These are phyloP conservation scores for Macadamia integrifolia DNA, from an alignment of 164 flowering plant species.

Conservation along the genomic window DNA sequence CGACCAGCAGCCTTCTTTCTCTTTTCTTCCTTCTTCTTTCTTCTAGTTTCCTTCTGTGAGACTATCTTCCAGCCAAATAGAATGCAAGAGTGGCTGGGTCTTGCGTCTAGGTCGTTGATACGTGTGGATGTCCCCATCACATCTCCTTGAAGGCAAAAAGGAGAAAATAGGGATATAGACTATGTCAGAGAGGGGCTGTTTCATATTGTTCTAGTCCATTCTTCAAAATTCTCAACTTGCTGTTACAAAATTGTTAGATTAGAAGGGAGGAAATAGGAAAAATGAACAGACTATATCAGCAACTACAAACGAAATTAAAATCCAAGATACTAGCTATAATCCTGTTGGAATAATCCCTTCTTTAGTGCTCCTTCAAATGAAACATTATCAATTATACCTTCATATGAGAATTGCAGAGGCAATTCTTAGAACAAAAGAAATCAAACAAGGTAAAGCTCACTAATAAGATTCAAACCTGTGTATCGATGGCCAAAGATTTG, in stretches of 20 bases:
- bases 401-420: conserved; percentile 13
- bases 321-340: conserved; percentile 74
- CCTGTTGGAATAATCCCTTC: conserved; percentile 66
- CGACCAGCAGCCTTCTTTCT: too few relatives aligned
- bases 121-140: too few relatives aligned
- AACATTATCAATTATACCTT: conserved; percentile 67
- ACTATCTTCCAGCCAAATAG: too few relatives aligned
- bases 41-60: too few relatives aligned
- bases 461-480: conserved; percentile 39
- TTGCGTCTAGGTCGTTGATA: too few relatives aligned
- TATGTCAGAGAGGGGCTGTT: conserved; percentile 80
- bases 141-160: not conserved
- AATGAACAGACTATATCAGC: not conserved
- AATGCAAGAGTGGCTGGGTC: too few relatives aligned
- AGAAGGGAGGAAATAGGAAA: not conserved
- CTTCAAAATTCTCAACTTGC: conserved; percentile 74
- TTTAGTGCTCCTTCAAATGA: conserved; percentile 57
- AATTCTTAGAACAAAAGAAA: conserved; percentile 5
- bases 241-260: conserved; percentile 23
- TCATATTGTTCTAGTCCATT: conserved; percentile 69
- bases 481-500: conserved; percentile 88
- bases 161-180: conserved; percentile 26
- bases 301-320: not conserved
- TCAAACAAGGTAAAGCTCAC: not conserved
- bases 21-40: too few relatives aligned